Conservation (phyloP, 1,284 basidiomycete genomes). For the Naganishia albida region DNA sequence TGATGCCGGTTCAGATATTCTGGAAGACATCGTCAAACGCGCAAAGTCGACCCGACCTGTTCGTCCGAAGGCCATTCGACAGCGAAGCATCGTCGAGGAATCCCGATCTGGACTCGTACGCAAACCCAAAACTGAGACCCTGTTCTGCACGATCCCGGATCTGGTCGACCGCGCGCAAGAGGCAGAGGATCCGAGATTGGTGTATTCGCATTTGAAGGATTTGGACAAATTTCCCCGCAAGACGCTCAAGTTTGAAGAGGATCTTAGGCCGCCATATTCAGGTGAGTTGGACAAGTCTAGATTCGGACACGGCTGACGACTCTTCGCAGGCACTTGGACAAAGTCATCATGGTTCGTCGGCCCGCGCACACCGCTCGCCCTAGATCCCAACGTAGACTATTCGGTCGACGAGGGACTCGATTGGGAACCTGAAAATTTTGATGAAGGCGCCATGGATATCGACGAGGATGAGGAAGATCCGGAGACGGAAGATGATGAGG, state of each 20-base stretch:
- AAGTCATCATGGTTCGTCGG: conserved; percentile 51
- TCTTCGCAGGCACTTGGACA: conserved; percentile 46
- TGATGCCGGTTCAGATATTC: not conserved
- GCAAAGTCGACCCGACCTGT: not conserved
- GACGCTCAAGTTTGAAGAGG: conserved; percentile 50
- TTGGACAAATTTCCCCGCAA: conserved; percentile 49
- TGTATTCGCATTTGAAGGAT: conserved; percentile 45
- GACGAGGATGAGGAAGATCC: conserved; percentile 47
- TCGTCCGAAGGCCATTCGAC: not conserved
- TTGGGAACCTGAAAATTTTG: conserved; percentile 53
- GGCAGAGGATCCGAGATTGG: conserved; percentile 48
- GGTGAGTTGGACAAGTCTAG: conserved; percentile 36
- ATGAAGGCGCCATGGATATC: conserved; percentile 34
- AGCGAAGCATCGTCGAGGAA: conserved; percentile 19
- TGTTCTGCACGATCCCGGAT: conserved; percentile 43
- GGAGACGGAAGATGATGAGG: conserved; percentile 42
- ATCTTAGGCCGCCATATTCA: conserved; percentile 50
- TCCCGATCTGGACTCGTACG: conserved; percentile 19
- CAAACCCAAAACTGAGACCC: conserved; percentile 44
- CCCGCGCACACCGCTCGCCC: conserved; percentile 51
- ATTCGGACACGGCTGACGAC: not conserved
- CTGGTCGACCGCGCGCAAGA: conserved; percentile 45
- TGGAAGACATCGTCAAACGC: conserved; percentile 1
- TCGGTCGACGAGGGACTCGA: conserved; percentile 53
- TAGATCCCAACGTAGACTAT: conserved; percentile 53